Percentiles rank a stretch among this genome's conserved stretches.
These are phyloP conservation scores for Dalbergia cochinchinensis DNA, from an alignment of 306 rosid species.

Conservation along the genomic window DNA sequence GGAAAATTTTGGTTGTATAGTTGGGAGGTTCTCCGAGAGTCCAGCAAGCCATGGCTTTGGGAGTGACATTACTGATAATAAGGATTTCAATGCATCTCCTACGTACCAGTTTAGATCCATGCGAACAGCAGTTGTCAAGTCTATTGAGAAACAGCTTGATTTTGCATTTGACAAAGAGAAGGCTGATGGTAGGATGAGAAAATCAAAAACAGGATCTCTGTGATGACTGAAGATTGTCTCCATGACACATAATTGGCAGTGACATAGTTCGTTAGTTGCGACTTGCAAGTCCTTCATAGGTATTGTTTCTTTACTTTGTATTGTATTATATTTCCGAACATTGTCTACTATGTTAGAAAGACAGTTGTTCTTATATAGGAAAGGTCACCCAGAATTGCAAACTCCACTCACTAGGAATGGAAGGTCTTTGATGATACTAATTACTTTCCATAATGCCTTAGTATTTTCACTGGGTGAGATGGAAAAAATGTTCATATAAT, in stretches of 20 bases:
- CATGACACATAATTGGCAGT: slow-evolving; percentile 63
- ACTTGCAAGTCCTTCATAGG: slow-evolving; percentile 54
- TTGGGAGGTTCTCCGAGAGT: slow-evolving; percentile 54
- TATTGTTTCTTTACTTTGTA: slow-evolving; percentile 22
- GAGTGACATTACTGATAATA: slow-evolving; percentile 54
- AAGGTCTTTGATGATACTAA: background rate
- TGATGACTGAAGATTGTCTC: slow-evolving; percentile 56
- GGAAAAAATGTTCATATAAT: slow-evolving; percentile 10
- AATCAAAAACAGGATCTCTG: slow-evolving; percentile 49
- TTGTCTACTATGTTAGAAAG: background rate
- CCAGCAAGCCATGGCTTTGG: slow-evolving; percentile 56
- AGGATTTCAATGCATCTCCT: slow-evolving; percentile 89
- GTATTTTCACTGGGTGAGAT: background rate
- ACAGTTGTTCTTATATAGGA: slow-evolving; percentile 24
- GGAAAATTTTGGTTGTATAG: slow-evolving; percentile 54
- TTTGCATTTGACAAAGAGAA: slow-evolving; percentile 78
- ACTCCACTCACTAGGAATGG: slow-evolving; percentile 13
- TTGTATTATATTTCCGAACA: slow-evolving; percentile 13
- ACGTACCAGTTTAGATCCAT: slow-evolving; percentile 86
- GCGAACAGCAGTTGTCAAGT: slow-evolving; percentile 78
- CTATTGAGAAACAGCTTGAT: slow-evolving; percentile 93
- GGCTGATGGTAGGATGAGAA: slow-evolving; percentile 51
- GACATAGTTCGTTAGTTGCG: slow-evolving; percentile 53
- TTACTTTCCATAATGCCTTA: background rate
- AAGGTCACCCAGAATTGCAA: slow-evolving; percentile 29